Evolutionary conservation across 140 eudicot genomes (phyloP).

Genomic region (Erigeron philadelphicus): DNA sequence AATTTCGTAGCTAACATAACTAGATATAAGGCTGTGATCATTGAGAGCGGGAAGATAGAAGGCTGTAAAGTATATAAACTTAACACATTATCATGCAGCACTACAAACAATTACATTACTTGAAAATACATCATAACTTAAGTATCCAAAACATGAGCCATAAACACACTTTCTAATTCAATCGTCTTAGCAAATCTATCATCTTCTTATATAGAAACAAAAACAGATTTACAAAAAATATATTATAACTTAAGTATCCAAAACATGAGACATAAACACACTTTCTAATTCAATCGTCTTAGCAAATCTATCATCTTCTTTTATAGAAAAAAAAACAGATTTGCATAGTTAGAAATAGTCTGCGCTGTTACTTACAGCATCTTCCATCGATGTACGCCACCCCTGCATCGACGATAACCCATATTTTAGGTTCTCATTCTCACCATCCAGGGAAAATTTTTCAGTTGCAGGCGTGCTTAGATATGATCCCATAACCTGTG

Average conservation of each 20-base stretch:
- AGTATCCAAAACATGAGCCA: conserved; percentile 3
- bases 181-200: conserved; percentile 2
- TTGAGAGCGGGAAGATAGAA: neutral
- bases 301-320: neutral
- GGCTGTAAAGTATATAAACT: neutral
- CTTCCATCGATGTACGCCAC: conserved; percentile 98
- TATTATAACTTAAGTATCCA: neutral
- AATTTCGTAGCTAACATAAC: conserved; percentile 5
- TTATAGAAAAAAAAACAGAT: neutral
- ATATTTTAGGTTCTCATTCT: conserved; percentile 56
- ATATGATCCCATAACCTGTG: conserved; percentile 74
- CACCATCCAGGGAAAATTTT: conserved; percentile 83
- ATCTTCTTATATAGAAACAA: neutral
- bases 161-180: conserved; percentile 1
- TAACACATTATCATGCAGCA: neutral
- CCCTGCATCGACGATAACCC: conserved; percentile 98
- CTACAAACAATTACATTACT: conserved; percentile 2
- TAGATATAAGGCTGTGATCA: conserved; percentile 10
- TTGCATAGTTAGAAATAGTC: conserved; percentile 9
- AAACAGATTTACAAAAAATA: neutral
- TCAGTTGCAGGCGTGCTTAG: conserved; percentile 81
- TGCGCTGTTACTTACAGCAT: conserved; percentile 65
- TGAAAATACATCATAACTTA: neutral
- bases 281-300: conserved; percentile 12
- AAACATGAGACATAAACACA: conserved; percentile 6